Evolutionary conservation across 2,329 filamentous ascomycete genomes (phyloP).

Genomic region (Colletotrichum tanaceti): DNA sequence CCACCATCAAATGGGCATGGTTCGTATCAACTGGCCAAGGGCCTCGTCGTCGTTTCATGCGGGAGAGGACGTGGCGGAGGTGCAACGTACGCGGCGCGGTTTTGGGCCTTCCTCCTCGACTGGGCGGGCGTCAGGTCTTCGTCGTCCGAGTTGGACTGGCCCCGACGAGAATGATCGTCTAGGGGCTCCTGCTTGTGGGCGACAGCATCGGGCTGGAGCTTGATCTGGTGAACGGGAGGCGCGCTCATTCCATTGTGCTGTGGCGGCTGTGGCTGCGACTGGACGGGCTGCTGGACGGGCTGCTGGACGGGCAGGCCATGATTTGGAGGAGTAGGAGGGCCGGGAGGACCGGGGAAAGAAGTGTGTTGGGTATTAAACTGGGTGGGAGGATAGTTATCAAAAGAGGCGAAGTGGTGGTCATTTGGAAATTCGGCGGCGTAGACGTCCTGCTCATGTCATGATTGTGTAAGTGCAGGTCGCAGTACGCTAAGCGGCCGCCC

Average conservation of each 20-base stretch:
- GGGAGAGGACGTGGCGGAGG: not conserved
- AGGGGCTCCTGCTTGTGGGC: slow-evolving; percentile 53
- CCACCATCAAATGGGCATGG: not conserved
- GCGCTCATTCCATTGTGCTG: slow-evolving; percentile 45
- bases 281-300: no score
- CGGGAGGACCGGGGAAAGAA: slow-evolving; percentile 61
- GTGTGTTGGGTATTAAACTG: slow-evolving; percentile 45
- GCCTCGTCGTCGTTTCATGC: not conserved
- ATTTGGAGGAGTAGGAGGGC: slow-evolving; percentile 59
- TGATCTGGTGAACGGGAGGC: slow-evolving; percentile 44
- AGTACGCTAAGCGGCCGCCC: slow-evolving; percentile 48
- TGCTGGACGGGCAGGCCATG: slow-evolving; percentile 41
- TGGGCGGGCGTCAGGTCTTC: slow-evolving; percentile 68
- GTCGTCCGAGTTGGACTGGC: slow-evolving; percentile 66
- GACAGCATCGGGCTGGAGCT: slow-evolving; percentile 37
- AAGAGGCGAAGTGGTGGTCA: slow-evolving; percentile 61
- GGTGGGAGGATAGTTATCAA: slow-evolving; percentile 55
- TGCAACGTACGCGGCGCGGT: slow-evolving; percentile 68
- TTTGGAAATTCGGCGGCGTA: slow-evolving; percentile 60
- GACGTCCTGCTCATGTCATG: slow-evolving; percentile 57
- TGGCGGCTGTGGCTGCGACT: slow-evolving; percentile 41
- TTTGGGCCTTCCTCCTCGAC: slow-evolving; percentile 70
- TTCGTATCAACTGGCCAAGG: not conserved
- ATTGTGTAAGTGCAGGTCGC: slow-evolving; percentile 47
- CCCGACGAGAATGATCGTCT: slow-evolving; percentile 51